phyloP scores from a whole-genome alignment of 2,329 filamentous ascomycete species.

The Catunica adiposa region DNA sequence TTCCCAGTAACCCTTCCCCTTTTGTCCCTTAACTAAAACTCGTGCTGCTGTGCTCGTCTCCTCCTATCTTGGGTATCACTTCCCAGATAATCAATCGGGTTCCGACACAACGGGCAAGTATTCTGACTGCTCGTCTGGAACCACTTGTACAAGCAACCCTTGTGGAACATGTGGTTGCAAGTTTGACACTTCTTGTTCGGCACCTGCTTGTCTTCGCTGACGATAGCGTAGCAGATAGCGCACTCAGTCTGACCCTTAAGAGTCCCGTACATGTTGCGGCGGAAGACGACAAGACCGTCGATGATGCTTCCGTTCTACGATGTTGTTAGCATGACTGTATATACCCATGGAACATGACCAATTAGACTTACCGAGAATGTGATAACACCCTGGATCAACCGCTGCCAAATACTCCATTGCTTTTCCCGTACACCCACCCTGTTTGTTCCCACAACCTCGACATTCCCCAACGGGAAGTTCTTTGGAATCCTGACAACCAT shows the following conservation, averaged over 20 bases:
- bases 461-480: constrained; percentile 66
- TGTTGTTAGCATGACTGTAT: constrained; percentile 3
- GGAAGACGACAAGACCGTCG: constrained; percentile 73
- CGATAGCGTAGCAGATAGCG: constrained; percentile 91
- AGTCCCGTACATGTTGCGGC: constrained; percentile 70
- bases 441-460: constrained; percentile 59
- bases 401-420: constrained; percentile 85
- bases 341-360: background rate
- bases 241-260: constrained; percentile 90
- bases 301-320: constrained; percentile 62
- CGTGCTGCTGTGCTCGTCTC: constrained; percentile 8
- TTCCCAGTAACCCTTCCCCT: background rate
- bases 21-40: no score
- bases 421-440: constrained; percentile 77
- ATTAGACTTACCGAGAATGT: constrained; percentile 52
- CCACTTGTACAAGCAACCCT: constrained; percentile 85
- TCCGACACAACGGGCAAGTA: constrained; percentile 83
- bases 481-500: constrained; percentile 69
- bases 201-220: constrained; percentile 72
- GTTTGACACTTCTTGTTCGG: constrained; percentile 84
- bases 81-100: constrained; percentile 53
- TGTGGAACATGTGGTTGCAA: constrained; percentile 89
- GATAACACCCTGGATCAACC: constrained; percentile 79
- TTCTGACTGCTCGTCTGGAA: constrained; percentile 87
- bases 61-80: constrained; percentile 22